Base-by-base conservation (phyloP, 2,329 filamentous ascomycete genomes). In the Huntiella abstrusa region DNA sequence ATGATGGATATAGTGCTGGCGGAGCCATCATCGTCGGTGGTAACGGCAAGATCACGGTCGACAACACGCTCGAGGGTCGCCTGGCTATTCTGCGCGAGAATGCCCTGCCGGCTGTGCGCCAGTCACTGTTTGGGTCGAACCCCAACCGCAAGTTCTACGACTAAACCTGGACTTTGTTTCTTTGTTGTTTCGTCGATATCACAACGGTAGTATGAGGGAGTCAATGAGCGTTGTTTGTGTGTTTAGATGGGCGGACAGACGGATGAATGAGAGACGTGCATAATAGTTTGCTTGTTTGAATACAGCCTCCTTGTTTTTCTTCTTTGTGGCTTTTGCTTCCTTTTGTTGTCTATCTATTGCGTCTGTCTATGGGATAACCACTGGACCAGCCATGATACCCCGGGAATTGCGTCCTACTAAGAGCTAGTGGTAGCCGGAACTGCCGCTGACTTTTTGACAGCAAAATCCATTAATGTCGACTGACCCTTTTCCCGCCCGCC, bases 31-130 rank as follows among this genome's bases (percentile, higher is more conserved):
- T 98, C 53, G 65, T 93, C 47, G 85, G 87, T 53, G 80, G 82
- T 54, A 71, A 71, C 53, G 91, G 91, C 60, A 95, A 88, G 72
- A 96, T 98, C 60, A 86, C 94, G 57, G 88, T 98, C 63, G 87
- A 95, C 74, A 96, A 98, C 70, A 96, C 91, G 47, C 83, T 96
- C 55, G 91, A 96, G 61, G 83, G 93, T 60, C 79, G 91, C 54
- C 70, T 98, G 63, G 75, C 73, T 57, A 70, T 96, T 51, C 75
- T 96, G 53, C 81, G 94, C 65, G 78, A 80, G 48, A 82, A 83
- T 54, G 83, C 84, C 44, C 74, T 95, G 49, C 91, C 91, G 11
- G 77, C 77, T 39, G 79, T 98, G 57, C 75, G 91, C 58, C 75
- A 82, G 62, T 81, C 81, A 12, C 71, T 98, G 50, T 98, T 98